Conservation (phyloP, 2,329 filamentous ascomycete species). For the Aschersonia sp. region DNA sequence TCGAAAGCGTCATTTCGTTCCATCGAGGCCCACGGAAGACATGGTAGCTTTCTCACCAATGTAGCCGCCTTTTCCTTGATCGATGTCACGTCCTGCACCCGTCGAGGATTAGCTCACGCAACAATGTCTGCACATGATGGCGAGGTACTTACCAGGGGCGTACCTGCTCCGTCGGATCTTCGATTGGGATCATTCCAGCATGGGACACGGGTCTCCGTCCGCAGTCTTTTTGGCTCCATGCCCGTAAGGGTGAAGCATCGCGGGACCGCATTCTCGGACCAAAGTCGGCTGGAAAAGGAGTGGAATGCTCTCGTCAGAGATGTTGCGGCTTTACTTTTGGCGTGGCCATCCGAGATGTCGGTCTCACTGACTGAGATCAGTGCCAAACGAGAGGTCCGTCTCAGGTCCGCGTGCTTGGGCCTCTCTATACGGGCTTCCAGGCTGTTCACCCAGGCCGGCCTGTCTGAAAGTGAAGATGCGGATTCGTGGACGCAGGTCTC, state of each 20-base stretch:
- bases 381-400: slow-evolving; percentile 19
- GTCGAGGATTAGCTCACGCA: slow-evolving; percentile 43
- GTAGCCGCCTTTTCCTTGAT: slow-evolving; percentile 63
- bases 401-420: slow-evolving; percentile 16
- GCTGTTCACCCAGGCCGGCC: slow-evolving; percentile 50
- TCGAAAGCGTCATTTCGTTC: slow-evolving; percentile 47
- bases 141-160: slow-evolving; percentile 45
- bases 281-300: slow-evolving; percentile 38
- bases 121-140: slow-evolving; percentile 58
- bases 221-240: slow-evolving; percentile 78
- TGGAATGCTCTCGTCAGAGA: slow-evolving; percentile 49
- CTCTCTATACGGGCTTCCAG: slow-evolving; percentile 18
- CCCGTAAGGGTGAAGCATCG: slow-evolving; percentile 80
- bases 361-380: slow-evolving; percentile 42
- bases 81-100: slow-evolving; percentile 58
- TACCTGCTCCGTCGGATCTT: slow-evolving; percentile 44
- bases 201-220: slow-evolving; percentile 63
- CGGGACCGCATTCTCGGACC: slow-evolving; percentile 35
- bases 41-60: slow-evolving; percentile 65
- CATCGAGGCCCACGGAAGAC: slow-evolving; percentile 41
- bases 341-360: slow-evolving; percentile 44
- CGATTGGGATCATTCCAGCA: slow-evolving; percentile 39
- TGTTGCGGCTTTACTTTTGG: slow-evolving; percentile 51
- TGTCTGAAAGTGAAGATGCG: slow-evolving; percentile 37
- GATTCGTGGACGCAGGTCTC: slow-evolving; percentile 55